Conservation (phyloP, 1,284 basidiomycete genomes). For the Nidula niveotomentosa region DNA sequence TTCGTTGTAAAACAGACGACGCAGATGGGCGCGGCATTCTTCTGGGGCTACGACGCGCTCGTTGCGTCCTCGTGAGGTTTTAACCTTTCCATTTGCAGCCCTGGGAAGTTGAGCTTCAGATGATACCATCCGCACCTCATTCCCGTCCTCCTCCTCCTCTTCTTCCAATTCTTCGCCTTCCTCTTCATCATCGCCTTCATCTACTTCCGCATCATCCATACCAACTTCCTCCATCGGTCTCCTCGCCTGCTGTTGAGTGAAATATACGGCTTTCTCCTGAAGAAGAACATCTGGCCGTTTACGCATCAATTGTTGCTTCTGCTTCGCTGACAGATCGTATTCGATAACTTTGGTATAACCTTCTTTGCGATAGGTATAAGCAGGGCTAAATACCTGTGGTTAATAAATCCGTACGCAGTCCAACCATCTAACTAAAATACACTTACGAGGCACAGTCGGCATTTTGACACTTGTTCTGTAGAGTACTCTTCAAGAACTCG, state of each 20-base stretch:
- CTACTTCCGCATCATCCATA: slow-evolving; percentile 26
- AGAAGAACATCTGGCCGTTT: slow-evolving; percentile 73
- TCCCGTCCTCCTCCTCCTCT: slow-evolving; percentile 21
- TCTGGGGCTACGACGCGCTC: slow-evolving; percentile 90
- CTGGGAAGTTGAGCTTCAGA: slow-evolving; percentile 41
- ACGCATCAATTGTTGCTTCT: slow-evolving; percentile 65
- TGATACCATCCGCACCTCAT: neutral
- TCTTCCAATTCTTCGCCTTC: slow-evolving; percentile 36
- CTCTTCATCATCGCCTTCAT: slow-evolving; percentile 15
- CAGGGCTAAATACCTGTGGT: slow-evolving; percentile 48
- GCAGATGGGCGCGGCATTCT: slow-evolving; percentile 93
- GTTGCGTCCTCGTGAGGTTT: slow-evolving; percentile 74
- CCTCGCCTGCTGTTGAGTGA: slow-evolving; percentile 13
- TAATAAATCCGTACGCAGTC: neutral
- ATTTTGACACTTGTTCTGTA: slow-evolving; percentile 75
- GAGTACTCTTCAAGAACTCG: slow-evolving; percentile 79
- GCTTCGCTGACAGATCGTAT: slow-evolving; percentile 83
- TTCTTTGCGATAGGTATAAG: slow-evolving; percentile 91
- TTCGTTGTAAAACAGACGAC: slow-evolving; percentile 88
- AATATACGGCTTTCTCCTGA: slow-evolving; percentile 37
- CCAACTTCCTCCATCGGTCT: slow-evolving; percentile 40
- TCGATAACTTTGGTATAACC: slow-evolving; percentile 95
- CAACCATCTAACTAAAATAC: neutral
- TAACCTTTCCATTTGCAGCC: slow-evolving; percentile 78
- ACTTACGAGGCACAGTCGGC: slow-evolving; percentile 81